These are phyloP conservation scores for Sphagnum contortum DNA, from an alignment of 225 moss, liverwort and hornwort genomes.

Conservation along the genomic window DNA sequence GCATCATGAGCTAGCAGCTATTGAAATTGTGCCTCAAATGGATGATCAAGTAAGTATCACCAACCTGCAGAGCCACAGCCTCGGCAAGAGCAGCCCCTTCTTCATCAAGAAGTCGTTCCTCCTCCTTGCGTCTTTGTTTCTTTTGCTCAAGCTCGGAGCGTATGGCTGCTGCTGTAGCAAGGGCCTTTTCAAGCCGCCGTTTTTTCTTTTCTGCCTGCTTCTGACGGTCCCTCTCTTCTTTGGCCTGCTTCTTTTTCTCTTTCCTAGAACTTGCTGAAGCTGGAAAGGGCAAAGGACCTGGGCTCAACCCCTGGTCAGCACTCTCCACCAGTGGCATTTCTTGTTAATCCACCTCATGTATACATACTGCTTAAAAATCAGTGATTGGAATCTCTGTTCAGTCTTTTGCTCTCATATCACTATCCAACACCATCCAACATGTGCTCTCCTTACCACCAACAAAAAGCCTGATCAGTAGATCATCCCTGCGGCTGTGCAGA, in stretches of 20 bases:
- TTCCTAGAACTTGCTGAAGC: constrained; percentile 89
- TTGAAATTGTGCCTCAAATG: no score
- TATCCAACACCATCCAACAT: no score
- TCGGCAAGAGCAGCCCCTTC: constrained; percentile 99
- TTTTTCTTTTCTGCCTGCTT: constrained; percentile 99
- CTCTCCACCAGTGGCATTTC: constrained; percentile 96
- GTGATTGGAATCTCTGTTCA: no score
- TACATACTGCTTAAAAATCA: no score
- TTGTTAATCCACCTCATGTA: constrained; percentile 45
- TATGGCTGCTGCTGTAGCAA: constrained; percentile 99
- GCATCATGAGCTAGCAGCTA: no score
- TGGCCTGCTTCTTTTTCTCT: constrained; percentile 99
- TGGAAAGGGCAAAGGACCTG: constrained; percentile 88
- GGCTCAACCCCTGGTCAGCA: constrained; percentile 81
- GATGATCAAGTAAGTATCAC: neutral
- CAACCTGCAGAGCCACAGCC: constrained; percentile 80
- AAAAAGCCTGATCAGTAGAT: no score
- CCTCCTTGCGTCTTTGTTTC: constrained; percentile 97
- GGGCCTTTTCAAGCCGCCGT: constrained; percentile 93
- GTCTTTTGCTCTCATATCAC: no score
- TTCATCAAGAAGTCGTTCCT: constrained; percentile 96
- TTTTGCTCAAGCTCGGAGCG: constrained; percentile 98
- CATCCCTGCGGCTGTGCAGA: no score
- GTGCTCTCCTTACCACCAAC: no score
- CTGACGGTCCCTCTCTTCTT: constrained; percentile 95